Evolutionary conservation across 345 rosid species (phyloP), one percentile per base, ranked within the genome.

Genomic region (Eucalyptus pumila): DNA sequence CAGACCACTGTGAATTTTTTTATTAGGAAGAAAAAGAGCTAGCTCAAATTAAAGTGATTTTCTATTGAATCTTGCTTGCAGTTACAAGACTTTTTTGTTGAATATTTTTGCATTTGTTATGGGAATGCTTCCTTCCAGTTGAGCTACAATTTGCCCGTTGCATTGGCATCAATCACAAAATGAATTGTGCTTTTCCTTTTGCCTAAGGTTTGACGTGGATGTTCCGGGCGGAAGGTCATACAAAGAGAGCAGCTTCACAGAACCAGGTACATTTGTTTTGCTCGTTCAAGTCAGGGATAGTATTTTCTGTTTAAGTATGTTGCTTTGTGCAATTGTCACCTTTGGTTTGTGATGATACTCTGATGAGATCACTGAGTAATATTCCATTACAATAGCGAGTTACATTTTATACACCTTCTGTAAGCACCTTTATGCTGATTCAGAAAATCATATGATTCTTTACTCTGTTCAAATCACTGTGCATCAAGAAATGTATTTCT

Each of bases 221-320:
- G 95, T 96, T 93, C 98, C 99, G 49, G 98, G 98, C 60, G 99
- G 99, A 92, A 92, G 95, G 88, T 93, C 94, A 60, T 96, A 94
- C 92, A 95, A 94, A 91, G 99, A 97, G 91, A 95, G 99, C 91
- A 94, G 92, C 94, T 96, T 95, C 90, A 95, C 99, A 5, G 99
- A 95, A 93, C 95, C 99, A 88, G 99, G 99, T 96, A 92, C 87
- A 27, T n/a, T 21, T 27, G 58, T 51, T 65, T 30, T 34, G 21
- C 62, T 37, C 26, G 9, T 12, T 50, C 30, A 62, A 19, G 83
- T 76, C 42, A 76, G 11, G 30, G 62, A 56, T 56, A 24, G 83
- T 37, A 72, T 72, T 23, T 72, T 17, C 81, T 72, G 81, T 72
- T 72, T 34, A 72, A 19, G 26, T 21, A 37, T 76, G 83, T 76